Conservation (phyloP, 1,284 basidiomycete genomes). For the Sanguinoderma infundibulare region DNA sequence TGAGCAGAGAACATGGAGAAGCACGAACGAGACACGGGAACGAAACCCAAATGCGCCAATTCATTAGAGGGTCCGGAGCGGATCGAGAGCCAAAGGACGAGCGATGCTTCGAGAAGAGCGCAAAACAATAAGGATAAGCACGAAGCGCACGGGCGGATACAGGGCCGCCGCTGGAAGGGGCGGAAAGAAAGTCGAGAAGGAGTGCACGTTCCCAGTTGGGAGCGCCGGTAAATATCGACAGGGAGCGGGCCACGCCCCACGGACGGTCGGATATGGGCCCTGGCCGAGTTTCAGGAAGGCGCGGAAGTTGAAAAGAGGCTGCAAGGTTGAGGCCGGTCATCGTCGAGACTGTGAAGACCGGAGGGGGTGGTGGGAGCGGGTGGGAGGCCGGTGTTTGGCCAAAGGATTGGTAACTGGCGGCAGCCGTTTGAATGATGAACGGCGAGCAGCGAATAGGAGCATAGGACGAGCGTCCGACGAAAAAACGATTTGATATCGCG, state of each 20-base stretch:
- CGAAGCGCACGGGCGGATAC: background rate
- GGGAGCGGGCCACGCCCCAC: background rate
- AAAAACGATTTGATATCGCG: background rate
- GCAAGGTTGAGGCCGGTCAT: background rate
- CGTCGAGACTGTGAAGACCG: background rate
- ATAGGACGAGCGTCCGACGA: background rate
- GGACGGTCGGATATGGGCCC: background rate
- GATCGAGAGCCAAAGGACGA: background rate
- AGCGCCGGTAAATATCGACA: background rate
- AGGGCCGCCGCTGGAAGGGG: background rate
- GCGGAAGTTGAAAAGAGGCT: background rate
- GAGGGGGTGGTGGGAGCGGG: background rate
- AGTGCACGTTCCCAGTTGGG: background rate
- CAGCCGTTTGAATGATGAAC: background rate
- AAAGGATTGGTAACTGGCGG: background rate
- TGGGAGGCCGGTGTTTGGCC: background rate
- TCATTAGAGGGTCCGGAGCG: background rate
- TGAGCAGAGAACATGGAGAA: background rate
- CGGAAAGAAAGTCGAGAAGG: background rate
- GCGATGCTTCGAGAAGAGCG: background rate
- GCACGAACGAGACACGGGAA: background rate
- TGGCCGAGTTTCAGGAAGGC: background rate
- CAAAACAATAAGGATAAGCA: background rate
- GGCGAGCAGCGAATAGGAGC: background rate
- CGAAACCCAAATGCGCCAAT: background rate